phyloP scores from a whole-genome alignment of 371 early-diverging fungal genomes.

The Cokeromyces recurvatus region DNA sequence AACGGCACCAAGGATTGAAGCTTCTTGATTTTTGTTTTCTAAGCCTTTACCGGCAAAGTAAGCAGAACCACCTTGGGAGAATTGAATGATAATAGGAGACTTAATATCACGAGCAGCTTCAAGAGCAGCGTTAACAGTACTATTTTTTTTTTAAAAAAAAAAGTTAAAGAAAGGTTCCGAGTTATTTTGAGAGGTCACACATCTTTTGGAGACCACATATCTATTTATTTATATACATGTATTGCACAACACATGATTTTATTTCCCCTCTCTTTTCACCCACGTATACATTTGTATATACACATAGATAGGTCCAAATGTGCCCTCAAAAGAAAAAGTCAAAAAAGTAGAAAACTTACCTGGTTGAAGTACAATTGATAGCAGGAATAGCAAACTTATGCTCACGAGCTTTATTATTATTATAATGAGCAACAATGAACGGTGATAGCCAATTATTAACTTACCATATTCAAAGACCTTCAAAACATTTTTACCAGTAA shows the following conservation, averaged over 20 bases:
- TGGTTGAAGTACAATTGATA: constrained; percentile 90
- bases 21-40: constrained; percentile 81
- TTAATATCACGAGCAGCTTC: constrained; percentile 89
- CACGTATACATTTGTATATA: no score
- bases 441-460: background rate
- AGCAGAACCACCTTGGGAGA: constrained; percentile 89
- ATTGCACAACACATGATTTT: no score
- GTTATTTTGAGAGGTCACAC: background rate
- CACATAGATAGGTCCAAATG: no score
- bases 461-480: constrained; percentile 77
- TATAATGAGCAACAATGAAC: no score
- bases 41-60: constrained; percentile 89
- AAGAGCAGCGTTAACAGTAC: constrained; percentile 84
- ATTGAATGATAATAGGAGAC: constrained; percentile 88
- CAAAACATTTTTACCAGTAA: constrained; percentile 84
- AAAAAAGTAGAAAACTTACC: constrained; percentile 17
- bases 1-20: constrained; percentile 83
- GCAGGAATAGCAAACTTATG: constrained; percentile 89
- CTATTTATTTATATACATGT: no score
- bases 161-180: no score
- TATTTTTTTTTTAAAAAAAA: constrained; percentile 3
- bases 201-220: no score
- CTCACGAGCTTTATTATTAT: constrained; percentile 52
- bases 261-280: no score
- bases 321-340: no score